Conservation (phyloP, 352 stramenopile genomes). For the Globisporangium irregulare region DNA sequence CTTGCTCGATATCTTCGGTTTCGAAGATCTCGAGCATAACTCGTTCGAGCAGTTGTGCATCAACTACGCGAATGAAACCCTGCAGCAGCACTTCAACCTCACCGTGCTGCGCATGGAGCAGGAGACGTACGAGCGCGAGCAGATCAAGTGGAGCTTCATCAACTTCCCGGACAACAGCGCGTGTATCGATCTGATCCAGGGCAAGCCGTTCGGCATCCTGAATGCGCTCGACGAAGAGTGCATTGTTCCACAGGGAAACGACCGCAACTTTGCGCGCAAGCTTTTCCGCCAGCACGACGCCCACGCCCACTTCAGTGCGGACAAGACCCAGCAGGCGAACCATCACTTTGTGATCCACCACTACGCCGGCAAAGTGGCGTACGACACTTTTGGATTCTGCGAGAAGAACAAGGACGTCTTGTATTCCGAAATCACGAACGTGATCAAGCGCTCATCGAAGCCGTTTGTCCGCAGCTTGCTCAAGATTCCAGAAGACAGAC, state of each 20-base stretch:
- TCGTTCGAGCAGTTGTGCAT: conserved; percentile 96
- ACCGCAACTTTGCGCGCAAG: conserved; percentile 86
- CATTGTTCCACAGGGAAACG: conserved; percentile 85
- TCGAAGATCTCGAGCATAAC: conserved; percentile 88
- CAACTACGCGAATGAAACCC: conserved; percentile 93
- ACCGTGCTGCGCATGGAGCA: conserved; percentile 87
- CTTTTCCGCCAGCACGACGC: conserved; percentile 66
- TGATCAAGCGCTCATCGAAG: conserved; percentile 71
- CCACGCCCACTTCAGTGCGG: conserved; percentile 70
- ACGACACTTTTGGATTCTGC: conserved; percentile 92
- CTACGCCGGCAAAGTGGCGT: conserved; percentile 93
- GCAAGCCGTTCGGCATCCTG: conserved; percentile 81
- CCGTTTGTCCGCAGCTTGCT: conserved; percentile 67
- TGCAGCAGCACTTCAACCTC: conserved; percentile 92
- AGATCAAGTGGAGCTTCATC: conserved; percentile 89
- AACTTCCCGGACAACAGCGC: conserved; percentile 89
- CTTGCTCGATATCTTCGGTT: conserved; percentile 87
- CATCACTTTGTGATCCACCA: conserved; percentile 86
- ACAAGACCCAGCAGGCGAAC: conserved; percentile 77
- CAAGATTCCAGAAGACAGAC: conserved; percentile 19
- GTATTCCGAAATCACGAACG: conserved; percentile 76
- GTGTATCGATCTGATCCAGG: conserved; percentile 89
- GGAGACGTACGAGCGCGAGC: conserved; percentile 84
- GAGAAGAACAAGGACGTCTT: conserved; percentile 96
- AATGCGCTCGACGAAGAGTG: conserved; percentile 88